These are phyloP conservation scores for Plenodomus biglobosus DNA, from an alignment of 2,329 filamentous ascomycete genomes.

Conservation along the genomic window DNA sequence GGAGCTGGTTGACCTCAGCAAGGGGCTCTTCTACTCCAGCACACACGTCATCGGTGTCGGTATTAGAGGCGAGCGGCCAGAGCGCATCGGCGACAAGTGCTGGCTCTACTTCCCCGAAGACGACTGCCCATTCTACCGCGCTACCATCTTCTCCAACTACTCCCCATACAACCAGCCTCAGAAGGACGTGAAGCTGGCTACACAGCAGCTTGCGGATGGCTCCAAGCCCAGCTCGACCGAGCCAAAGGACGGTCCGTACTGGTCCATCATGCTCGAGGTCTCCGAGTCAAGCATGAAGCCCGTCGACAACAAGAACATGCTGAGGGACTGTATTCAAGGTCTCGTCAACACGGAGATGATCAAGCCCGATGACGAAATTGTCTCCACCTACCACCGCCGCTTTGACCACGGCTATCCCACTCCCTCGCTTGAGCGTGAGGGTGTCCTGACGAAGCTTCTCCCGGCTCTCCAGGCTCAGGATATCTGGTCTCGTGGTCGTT, in stretches of 20 bases:
- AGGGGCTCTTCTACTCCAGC: slow-evolving; percentile 93
- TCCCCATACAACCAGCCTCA: slow-evolving; percentile 96
- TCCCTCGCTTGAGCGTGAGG: slow-evolving; percentile 90
- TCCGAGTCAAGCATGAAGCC: slow-evolving; percentile 96
- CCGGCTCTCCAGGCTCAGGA: slow-evolving; percentile 88
- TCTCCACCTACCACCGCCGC: slow-evolving; percentile 95
- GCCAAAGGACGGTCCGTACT: slow-evolving; percentile 89
- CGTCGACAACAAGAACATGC: slow-evolving; percentile 79
- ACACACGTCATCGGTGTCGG: slow-evolving; percentile 98
- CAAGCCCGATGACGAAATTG: slow-evolving; percentile 85
- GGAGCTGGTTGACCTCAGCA: slow-evolving; percentile 78
- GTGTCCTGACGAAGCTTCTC: slow-evolving; percentile 86
- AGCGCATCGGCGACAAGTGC: slow-evolving; percentile 98
- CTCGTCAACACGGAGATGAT: slow-evolving; percentile 98
- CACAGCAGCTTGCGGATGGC: slow-evolving; percentile 81
- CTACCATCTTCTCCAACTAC: slow-evolving; percentile 99
- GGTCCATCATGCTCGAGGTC: slow-evolving; percentile 99
- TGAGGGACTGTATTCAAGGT: slow-evolving; percentile 91
- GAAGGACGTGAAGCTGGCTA: slow-evolving; percentile 79
- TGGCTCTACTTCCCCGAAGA: slow-evolving; percentile 99
- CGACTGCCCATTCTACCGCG: slow-evolving; percentile 98
- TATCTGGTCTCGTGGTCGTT: slow-evolving; percentile 94
- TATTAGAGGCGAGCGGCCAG: slow-evolving; percentile 85
- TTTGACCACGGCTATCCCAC: slow-evolving; percentile 99
- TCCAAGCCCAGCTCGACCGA: slow-evolving; percentile 73